These are phyloP conservation scores for Marasmius fiardii DNA, from an alignment of 1,284 basidiomycete genomes.

Conservation along the genomic window DNA sequence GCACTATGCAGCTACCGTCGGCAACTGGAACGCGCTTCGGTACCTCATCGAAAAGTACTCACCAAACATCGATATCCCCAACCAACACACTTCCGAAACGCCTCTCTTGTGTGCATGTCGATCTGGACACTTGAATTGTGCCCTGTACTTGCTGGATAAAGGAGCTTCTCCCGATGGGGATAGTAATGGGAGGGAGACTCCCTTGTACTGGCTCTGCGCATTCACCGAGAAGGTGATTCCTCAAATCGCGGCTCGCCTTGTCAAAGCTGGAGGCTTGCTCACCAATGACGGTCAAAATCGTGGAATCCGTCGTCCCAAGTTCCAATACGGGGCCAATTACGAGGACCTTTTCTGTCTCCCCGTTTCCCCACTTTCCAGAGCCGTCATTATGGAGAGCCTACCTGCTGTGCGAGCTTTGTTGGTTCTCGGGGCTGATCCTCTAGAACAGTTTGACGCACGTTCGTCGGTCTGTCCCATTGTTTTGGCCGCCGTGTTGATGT, in stretches of 20 bases:
- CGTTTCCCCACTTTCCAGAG: slow-evolving; percentile 9
- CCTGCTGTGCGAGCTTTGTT: slow-evolving; percentile 2
- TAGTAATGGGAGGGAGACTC: not conserved
- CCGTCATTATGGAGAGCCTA: slow-evolving; percentile 9
- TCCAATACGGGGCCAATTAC: slow-evolving; percentile 1
- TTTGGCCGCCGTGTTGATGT: slow-evolving; percentile 1
- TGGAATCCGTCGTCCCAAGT: not conserved
- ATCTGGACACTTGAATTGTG: slow-evolving; percentile 1
- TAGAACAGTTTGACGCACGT: slow-evolving; percentile 5
- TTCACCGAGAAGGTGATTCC: slow-evolving; percentile 5
- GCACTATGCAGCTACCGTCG: slow-evolving; percentile 8
- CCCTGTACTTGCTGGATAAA: slow-evolving; percentile 8
- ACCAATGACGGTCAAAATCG: not conserved
- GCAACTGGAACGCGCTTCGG: not conserved
- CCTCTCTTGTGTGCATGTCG: slow-evolving; percentile 10
- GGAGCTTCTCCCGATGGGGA: slow-evolving; percentile 7
- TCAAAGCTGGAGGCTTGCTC: not conserved
- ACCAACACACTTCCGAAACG: slow-evolving; percentile 2
- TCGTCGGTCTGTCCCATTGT: slow-evolving; percentile 6
- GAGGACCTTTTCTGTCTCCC: slow-evolving; percentile 7
- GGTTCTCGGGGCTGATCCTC: slow-evolving; percentile 6
- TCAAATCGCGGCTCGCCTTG: slow-evolving; percentile 5
- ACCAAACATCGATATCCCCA: slow-evolving; percentile 4
- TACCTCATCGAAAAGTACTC: slow-evolving; percentile 8
- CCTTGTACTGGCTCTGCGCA: slow-evolving; percentile 9